phyloP scores from a whole-genome alignment of 768 basidiomycete genomes.

The Amanita brunnescens region DNA sequence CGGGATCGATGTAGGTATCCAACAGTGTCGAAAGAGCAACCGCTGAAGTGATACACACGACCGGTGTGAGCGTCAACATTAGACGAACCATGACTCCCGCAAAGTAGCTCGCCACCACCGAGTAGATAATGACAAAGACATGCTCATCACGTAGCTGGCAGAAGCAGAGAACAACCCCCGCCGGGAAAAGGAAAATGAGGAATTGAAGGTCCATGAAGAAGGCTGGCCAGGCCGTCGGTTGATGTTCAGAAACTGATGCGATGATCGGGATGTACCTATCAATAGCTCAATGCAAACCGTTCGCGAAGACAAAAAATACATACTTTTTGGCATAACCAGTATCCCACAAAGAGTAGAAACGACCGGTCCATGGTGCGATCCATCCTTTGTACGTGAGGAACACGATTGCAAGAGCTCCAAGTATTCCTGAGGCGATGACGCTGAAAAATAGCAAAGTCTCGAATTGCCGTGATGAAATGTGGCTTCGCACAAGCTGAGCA shows the following conservation, averaged over 20 bases:
- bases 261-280: constrained; percentile 91
- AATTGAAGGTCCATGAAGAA: constrained; percentile 99
- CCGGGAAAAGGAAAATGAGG: constrained; percentile 97
- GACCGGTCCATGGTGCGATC: constrained; percentile 99
- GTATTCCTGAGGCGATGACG: constrained; percentile 58
- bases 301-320: constrained; percentile 14
- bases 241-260: constrained; percentile 98
- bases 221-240: constrained; percentile 98
- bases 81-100: constrained; percentile 99
- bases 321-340: constrained; percentile 98
- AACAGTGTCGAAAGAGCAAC: constrained; percentile 83
- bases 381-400: constrained; percentile 85
- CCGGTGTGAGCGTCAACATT: constrained; percentile 95
- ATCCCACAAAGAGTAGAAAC: constrained; percentile 99
- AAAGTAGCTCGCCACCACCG: constrained; percentile 93
- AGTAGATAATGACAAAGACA: constrained; percentile 97
- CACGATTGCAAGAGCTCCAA: constrained; percentile 67
- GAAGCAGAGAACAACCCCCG: constrained; percentile 93
- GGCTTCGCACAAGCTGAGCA: constrained; percentile 77
- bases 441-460: constrained; percentile 64
- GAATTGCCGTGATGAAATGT: constrained; percentile 91
- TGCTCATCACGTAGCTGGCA: constrained; percentile 92
- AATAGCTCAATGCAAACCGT: constrained; percentile 8
- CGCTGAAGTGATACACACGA: constrained; percentile 90
- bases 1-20: constrained; percentile 85